Percentiles rank a stretch among this genome's conserved stretches.
Conservation (phyloP, 495 filamentous ascomycete genomes). For the Penicillium desertorum region DNA sequence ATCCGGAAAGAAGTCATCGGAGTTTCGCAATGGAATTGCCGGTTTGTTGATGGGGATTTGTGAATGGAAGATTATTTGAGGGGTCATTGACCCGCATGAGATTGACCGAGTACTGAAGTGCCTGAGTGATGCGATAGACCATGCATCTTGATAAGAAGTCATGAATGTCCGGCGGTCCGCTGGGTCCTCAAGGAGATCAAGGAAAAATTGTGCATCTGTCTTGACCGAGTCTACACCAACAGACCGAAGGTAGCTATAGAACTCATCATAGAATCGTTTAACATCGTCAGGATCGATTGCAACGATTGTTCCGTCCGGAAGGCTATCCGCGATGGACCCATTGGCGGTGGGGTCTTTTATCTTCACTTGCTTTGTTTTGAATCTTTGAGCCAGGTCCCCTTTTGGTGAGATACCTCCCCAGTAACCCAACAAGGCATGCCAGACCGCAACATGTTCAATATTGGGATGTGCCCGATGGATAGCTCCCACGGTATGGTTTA, state of each 20-base stretch:
- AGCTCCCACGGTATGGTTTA: conserved; percentile 63
- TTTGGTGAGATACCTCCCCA: conserved; percentile 83
- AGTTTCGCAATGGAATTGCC: conserved; percentile 73
- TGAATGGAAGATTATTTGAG: conserved; percentile 79
- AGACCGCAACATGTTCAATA: conserved; percentile 85
- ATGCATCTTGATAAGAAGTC: conserved; percentile 78
- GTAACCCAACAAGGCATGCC: conserved; percentile 94
- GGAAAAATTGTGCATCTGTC: conserved; percentile 83
- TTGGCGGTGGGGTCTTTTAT: conserved; percentile 54
- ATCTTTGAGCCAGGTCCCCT: conserved; percentile 70
- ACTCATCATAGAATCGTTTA: conserved; percentile 79
- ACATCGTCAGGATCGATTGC: conserved; percentile 75
- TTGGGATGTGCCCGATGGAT: conserved; percentile 70
- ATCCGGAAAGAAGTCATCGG: conserved; percentile 91
- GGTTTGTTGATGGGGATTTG: conserved; percentile 74
- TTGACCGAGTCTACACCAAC: conserved; percentile 81
- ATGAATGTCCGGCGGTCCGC: conserved; percentile 66
- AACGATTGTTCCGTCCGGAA: conserved; percentile 38
- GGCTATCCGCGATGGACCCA: conserved; percentile 52
- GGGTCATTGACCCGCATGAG: conserved; percentile 88
- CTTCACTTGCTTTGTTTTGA: conserved; percentile 71
- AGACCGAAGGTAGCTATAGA: conserved; percentile 74
- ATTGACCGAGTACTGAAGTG: conserved; percentile 78
- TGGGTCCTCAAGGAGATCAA: conserved; percentile 72
- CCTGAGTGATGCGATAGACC: conserved; percentile 71